Base-by-base conservation (phyloP, 352 stramenopile species). In the Globisporangium emineosum region DNA sequence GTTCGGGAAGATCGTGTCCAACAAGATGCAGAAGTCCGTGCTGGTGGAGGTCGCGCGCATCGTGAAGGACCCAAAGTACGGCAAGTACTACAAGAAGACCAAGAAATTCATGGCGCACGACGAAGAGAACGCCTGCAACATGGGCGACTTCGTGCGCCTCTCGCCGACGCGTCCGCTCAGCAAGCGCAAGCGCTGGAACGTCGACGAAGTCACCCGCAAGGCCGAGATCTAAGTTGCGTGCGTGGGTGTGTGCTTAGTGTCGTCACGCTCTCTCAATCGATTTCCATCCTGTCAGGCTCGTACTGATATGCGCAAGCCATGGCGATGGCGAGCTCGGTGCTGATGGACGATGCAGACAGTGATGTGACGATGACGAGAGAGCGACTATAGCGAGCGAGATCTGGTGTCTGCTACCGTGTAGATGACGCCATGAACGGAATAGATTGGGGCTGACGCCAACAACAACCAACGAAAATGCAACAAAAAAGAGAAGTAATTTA, bases 81-180 rank as follows among this genome's bases (percentile, higher is more conserved):
- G 90, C 64, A 98, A 98, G 74, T 94, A 97, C 75, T 89, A 97
- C 76, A 96, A 93, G 73, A 98, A 97, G 78, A 98, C 93, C 60
- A 97, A 97, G 72, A 98, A 98, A 72, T 98, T 98, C 71, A 98
- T 98, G 94, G 94, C 94, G n/a, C 94, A 98, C 77, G 94, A 98
- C 78, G 94, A 98, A 67, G 76, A 96, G 50, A 83, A 98, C 76
- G 84, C 88, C 35, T 98, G 93, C 75, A 96, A 96, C 78, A 89
- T 96, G 15, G 94, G 87, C 68, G 88, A 96, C 80, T 81, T 90
- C 37, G 88, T 96, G 69, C 79, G 80, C 60, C 78, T 96, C 59
- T 89, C 79, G 54, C 50, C 62, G 30, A 94, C 86, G 61, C 86
- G 88, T 13, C 88, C 88, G 51, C 76, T 96, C 60, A 92, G 81